Conservation (phyloP, 1,284 basidiomycete species). For the Taiwanofungus camphoratus region DNA sequence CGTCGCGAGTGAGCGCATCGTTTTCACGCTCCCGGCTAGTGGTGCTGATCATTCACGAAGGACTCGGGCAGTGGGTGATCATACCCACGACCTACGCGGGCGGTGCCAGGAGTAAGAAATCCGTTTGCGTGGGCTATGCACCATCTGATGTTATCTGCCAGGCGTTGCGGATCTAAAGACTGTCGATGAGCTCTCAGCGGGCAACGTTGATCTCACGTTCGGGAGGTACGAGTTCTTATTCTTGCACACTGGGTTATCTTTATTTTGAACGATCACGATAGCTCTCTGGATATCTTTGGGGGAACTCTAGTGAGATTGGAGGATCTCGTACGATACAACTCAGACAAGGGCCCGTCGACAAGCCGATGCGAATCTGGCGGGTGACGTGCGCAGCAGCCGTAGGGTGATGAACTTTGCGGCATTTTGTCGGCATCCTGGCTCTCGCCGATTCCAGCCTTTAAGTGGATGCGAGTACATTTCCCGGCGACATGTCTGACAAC, state of each 20-base stretch:
- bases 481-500: no score
- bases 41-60: constrained; percentile 34
- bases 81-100: constrained; percentile 98
- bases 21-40: not conserved
- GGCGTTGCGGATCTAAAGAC: constrained; percentile 82
- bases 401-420: no score
- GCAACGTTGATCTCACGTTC: constrained; percentile 92
- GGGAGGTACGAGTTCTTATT: constrained; percentile 63
- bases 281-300: constrained; percentile 82
- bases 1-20: constrained; percentile 59
- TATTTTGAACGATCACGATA: constrained; percentile 23
- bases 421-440: no score
- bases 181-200: constrained; percentile 77
- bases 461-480: no score
- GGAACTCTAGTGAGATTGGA: constrained; percentile 68
- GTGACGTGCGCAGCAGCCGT: no score
- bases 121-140: not conserved
- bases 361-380: no score
- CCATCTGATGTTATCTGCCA: constrained; percentile 24
- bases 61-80: constrained; percentile 85
- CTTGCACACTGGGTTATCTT: not conserved
- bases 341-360: no score
- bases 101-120: constrained; percentile 75
- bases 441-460: no score
- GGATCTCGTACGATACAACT: constrained; percentile 47